Evolutionary conservation across 129 eudicot genomes (phyloP), one percentile per base, ranked within the genome.

Genomic region (Pseudognaphalium luteoalbum): DNA sequence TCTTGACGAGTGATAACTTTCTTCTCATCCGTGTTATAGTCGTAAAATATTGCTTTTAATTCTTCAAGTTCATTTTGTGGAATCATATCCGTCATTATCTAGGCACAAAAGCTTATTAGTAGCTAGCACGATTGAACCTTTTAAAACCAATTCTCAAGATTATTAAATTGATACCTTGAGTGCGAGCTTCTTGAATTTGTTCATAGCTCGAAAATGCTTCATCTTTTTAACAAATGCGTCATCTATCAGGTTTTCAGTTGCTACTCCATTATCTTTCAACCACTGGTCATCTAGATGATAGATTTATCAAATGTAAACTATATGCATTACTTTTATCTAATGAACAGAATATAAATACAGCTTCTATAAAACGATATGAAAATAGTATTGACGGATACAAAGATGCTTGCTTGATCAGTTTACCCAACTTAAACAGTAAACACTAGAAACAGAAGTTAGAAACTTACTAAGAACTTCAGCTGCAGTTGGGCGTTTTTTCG

Each of bases 121-220:
- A 69, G 59, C 61, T 14, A 34, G 61, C 69, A 21, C 4, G 7
- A 28, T 14, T 32, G 5, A 69, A 37, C 56, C 16, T 19, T 72
- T n/a, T 56, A 30, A 54, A 20, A 41, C 28, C 28, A 34, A 20
- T 62, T 61, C 17, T 22, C 22, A 4, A 1, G 6, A 30, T 34
- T 35, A 54, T 17, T 16, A 5, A 15, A 28, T 14, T 7, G 28
- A 66, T 57, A 92, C 97, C 96, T 85, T 87, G 44, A 89, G 83
- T 50, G 93, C 96, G 68, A 89, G 89, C 68, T 83, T 87, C 78
- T 92, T 87, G 80, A 92, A 89, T 63, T 92, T 89, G 85, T 86
- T 89, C 91, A 92, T 86, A 39, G 90, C 96, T 87, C 96, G 80
- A 76, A 92, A 89, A 17, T 87, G 91, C 86, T 86, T 92, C 91